Conservation (phyloP, 768 basidiomycete species). For the Calvatia gigantea region DNA sequence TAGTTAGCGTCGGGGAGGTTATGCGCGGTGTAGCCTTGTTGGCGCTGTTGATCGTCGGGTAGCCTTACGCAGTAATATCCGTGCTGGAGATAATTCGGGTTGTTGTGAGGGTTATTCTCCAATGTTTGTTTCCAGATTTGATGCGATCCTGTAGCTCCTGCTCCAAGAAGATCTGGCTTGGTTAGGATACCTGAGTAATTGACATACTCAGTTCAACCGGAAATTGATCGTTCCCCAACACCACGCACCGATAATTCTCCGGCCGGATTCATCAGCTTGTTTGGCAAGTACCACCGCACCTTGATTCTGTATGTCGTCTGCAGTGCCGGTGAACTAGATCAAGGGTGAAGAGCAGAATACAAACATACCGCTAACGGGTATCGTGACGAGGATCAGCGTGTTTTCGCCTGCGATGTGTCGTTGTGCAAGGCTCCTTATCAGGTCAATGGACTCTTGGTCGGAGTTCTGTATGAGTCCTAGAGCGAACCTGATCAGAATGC, state of each 20-base stretch:
- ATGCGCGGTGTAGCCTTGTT: constrained; percentile 26
- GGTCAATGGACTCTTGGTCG: constrained; percentile 31
- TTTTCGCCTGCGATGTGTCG: constrained; percentile 44
- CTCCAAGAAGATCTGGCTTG: constrained; percentile 56
- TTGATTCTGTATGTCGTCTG: constrained; percentile 71
- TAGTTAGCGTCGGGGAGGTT: constrained; percentile 41
- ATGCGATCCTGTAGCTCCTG: constrained; percentile 38
- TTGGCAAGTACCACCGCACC: constrained; percentile 51
- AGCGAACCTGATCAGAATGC: neutral
- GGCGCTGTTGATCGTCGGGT: constrained; percentile 55
- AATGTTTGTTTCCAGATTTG: constrained; percentile 49
- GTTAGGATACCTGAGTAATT: constrained; percentile 59
- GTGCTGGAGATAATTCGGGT: constrained; percentile 38
- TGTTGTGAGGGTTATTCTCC: constrained; percentile 28
- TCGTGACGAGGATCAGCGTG: constrained; percentile 60
- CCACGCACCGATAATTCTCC: constrained; percentile 54
- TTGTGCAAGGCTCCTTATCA: constrained; percentile 47
- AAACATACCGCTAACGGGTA: constrained; percentile 58
- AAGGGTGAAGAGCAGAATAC: neutral
- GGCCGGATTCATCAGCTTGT: constrained; percentile 48
- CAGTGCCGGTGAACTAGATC: neutral
- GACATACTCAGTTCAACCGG: too few relatives aligned
- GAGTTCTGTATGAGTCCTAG: constrained; percentile 63
- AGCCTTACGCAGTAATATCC: constrained; percentile 69
- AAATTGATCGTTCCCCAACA: neutral